These are phyloP conservation scores for Verticillium alfalfae DNA, from an alignment of 2,329 filamentous ascomycete genomes.

Conservation along the genomic window DNA sequence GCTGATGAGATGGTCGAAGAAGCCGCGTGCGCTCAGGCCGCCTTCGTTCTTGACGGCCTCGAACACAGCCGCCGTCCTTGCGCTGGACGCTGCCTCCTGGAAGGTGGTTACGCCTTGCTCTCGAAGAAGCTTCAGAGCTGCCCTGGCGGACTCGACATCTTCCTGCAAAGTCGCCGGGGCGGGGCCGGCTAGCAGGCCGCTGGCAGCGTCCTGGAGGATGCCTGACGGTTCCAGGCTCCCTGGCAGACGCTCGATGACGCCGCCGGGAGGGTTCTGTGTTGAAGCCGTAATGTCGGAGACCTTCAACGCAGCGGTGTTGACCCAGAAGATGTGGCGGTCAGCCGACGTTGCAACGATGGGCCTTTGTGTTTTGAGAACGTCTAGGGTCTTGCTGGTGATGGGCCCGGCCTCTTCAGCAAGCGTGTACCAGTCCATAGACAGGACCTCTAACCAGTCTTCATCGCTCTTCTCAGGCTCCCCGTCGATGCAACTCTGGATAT, in stretches of 20 bases:
- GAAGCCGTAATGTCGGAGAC: conserved; percentile 14
- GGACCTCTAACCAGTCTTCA: conserved; percentile 18
- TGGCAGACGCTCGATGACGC: conserved; percentile 16
- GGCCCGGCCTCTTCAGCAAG: neutral
- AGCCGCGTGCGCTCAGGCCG: conserved; percentile 15
- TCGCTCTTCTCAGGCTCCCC: conserved; percentile 14
- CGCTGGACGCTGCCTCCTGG: conserved; percentile 15
- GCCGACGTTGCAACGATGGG: neutral
- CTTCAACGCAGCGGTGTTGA: conserved; percentile 16
- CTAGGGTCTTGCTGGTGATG: conserved; percentile 1
- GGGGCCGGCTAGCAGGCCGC: conserved; percentile 13
- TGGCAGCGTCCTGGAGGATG: conserved; percentile 16
- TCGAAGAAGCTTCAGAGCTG: conserved; percentile 18
- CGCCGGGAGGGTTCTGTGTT: conserved; percentile 14
- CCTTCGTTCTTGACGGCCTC: conserved; percentile 14
- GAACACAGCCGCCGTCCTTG: conserved; percentile 11
- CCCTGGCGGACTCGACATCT: conserved; percentile 13
- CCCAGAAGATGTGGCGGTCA: conserved; percentile 2
- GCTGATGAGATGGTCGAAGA: conserved; percentile 19
- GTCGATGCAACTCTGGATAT: conserved; percentile 17
- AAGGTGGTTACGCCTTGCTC: conserved; percentile 20
- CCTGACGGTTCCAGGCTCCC: conserved; percentile 18
- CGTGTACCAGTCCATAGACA: conserved; percentile 7
- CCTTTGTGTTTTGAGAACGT: conserved; percentile 3
- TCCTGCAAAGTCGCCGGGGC: conserved; percentile 12